These are phyloP conservation scores for Malus hybrid DNA, from an alignment of 331 rosid species.

Conservation along the genomic window DNA sequence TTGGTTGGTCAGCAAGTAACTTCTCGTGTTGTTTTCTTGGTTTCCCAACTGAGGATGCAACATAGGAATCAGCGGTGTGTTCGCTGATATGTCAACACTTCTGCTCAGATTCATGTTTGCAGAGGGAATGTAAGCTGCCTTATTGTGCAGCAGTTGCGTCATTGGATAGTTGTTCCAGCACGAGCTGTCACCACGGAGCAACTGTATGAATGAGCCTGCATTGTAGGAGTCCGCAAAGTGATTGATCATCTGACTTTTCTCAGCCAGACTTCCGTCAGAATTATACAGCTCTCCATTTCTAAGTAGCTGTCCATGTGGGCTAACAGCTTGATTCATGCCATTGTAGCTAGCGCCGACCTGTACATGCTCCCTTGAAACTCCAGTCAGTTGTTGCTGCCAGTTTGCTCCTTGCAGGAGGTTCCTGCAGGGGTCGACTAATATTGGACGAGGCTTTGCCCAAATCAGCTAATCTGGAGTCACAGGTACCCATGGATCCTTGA, in stretches of 20 bases:
- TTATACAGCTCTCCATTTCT: slow-evolving; percentile 9
- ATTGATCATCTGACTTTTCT: slow-evolving; percentile 20
- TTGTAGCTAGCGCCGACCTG: slow-evolving; percentile 21
- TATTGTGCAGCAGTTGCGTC: slow-evolving; percentile 20
- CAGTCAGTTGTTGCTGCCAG: slow-evolving; percentile 22
- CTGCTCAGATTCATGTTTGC: slow-evolving; percentile 18
- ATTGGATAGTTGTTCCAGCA: slow-evolving; percentile 25
- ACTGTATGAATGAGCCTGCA: slow-evolving; percentile 24
- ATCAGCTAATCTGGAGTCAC: slow-evolving; percentile 44
- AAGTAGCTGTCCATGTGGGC: slow-evolving; percentile 6
- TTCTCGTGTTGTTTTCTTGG: slow-evolving; percentile 15
- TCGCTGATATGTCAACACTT: slow-evolving; percentile 31
- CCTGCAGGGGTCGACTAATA: slow-evolving; percentile 15
- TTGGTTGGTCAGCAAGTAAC: slow-evolving; percentile 7
- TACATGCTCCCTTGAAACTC: slow-evolving; percentile 23
- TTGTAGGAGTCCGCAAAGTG: slow-evolving; percentile 27
- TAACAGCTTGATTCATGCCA: slow-evolving; percentile 22
- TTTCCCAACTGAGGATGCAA: slow-evolving; percentile 17
- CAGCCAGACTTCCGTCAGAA: slow-evolving; percentile 9
- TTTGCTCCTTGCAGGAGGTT: slow-evolving; percentile 20
- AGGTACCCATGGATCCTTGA: slow-evolving; percentile 41
- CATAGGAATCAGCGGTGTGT: slow-evolving; percentile 32
- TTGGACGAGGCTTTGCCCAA: slow-evolving; percentile 19
- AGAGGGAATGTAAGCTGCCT: slow-evolving; percentile 21
- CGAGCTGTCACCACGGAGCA: slow-evolving; percentile 17